Base-by-base conservation (phyloP, 768 basidiomycete genomes). In the Ramaria rubella region DNA sequence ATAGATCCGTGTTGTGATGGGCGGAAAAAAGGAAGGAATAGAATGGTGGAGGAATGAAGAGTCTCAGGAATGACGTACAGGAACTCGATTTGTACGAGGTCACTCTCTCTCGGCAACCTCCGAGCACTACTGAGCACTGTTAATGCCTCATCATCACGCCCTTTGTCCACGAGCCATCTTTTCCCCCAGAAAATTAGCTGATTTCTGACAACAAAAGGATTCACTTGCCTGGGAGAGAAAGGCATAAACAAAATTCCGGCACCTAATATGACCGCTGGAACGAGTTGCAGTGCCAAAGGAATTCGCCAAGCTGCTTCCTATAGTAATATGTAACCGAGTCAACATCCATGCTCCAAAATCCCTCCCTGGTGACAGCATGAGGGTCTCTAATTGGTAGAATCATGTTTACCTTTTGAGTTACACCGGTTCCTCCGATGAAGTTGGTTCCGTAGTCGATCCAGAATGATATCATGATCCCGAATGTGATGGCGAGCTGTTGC, bases 401-500 rank as follows among this genome's bases (percentile, higher is more conserved):
- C n/a, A n/a, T 12, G 6, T 45, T 21, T 15, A 56, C 49, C 24
- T 44, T 58, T 56, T 89, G 87, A 6, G 68, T 68, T 0, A 59
- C 61, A 9, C 78, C 78, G 31, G 78, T 82, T 0, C 85, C 85
- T 23, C 85, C 85, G 46, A 87, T 87, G 68, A 80, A 85, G 69
- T 88, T 87, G 26, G 82, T 85, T 21, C 75, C 73, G 52, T 73
- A 75, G 49, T 73, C 71, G 58, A 76, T 76, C 72, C 73, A 79
- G 71, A 75, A 76, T 5, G 69, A 74, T 24, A 87, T 60, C 82
- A 87, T 82, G 66, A 87, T 88, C 21, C 86, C 85, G 62, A 87
- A 87, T 1, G 86, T 86, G 67, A 91, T 91, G 2, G 87, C 85
- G 19, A 90, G 74, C 66, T 90, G 89, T 66, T 90, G 89, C 8